Evolutionary conservation across 2,329 filamentous ascomycete species (phyloP).

Genomic region (Aaosphaeria arxii): DNA sequence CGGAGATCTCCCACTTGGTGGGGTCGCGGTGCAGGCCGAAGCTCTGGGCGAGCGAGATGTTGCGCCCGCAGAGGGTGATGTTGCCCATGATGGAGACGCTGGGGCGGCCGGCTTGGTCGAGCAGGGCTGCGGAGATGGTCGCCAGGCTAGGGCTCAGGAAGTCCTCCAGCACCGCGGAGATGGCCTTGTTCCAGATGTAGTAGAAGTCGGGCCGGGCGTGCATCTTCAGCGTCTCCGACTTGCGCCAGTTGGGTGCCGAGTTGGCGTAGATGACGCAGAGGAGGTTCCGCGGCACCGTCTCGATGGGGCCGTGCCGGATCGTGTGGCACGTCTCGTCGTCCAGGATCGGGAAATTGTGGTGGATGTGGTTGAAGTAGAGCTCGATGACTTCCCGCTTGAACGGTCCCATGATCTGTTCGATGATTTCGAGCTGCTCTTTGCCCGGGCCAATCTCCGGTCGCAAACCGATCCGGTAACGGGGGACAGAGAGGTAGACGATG

Average conservation of each 20-base stretch:
- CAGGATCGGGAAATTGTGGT: slow-evolving; percentile 39
- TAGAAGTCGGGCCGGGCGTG: slow-evolving; percentile 36
- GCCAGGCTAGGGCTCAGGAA: slow-evolving; percentile 40
- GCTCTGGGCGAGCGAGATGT: slow-evolving; percentile 54
- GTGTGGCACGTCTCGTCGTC: slow-evolving; percentile 37
- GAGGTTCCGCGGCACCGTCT: slow-evolving; percentile 33
- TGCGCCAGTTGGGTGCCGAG: slow-evolving; percentile 36
- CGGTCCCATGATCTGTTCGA: slow-evolving; percentile 40
- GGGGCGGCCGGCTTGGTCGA: slow-evolving; percentile 42
- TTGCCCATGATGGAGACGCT: slow-evolving; percentile 45
- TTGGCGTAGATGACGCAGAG: slow-evolving; percentile 40
- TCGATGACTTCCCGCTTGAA: slow-evolving; percentile 39
- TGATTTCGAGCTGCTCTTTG: slow-evolving; percentile 38
- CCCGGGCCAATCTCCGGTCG: slow-evolving; percentile 33
- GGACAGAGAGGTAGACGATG: slow-evolving; percentile 46
- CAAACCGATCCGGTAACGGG: slow-evolving; percentile 48
- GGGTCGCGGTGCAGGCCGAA: slow-evolving; percentile 56
- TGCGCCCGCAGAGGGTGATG: slow-evolving; percentile 53
- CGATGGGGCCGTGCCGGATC: slow-evolving; percentile 32
- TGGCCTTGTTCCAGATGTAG: slow-evolving; percentile 43
- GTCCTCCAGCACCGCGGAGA: slow-evolving; percentile 41
- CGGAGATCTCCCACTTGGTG: slow-evolving; percentile 51
- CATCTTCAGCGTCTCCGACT: slow-evolving; percentile 33
- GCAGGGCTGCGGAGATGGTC: slow-evolving; percentile 38
- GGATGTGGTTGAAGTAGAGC: slow-evolving; percentile 44